Base-by-base conservation (phyloP, 1,284 basidiomycete genomes). In the Boletellus deceptivus region DNA sequence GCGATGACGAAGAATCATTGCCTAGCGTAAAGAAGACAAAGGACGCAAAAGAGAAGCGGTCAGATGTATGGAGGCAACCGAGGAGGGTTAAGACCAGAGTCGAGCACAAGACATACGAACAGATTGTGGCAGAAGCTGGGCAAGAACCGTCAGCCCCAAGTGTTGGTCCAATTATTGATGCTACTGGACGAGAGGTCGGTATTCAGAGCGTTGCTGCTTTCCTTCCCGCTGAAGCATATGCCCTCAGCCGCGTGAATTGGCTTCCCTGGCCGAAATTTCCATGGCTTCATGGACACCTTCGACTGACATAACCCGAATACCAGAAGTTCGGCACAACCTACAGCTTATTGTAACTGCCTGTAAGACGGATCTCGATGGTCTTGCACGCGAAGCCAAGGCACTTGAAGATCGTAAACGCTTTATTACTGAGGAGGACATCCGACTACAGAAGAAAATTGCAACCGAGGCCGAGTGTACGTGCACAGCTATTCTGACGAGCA, bases 251-350 rank as follows among this genome's bases (percentile, higher is more conserved):
- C 80, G 88, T 36, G 90, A 94, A 69, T 83, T 96, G 6, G 79
- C 87, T 4, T 93, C 91, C 1, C 69, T 95, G 22, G 83, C 91
- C 2, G 87, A 92, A 29, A 74, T 93, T 22, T 86, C 87, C 1
- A 68, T 84, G 31, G 86, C 88, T 31, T 79, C 84, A 7, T 94
- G 93, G 91, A 85, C 86, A 13, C 92, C 91, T 1, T 86, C 90
- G 0, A 83, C 82, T 13, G 93, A 98, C 59, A 78, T 84, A 2
- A 91, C 85, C 40, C 86, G 90, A 54, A 83, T 99, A 56, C 95
- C 96, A 0, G 97, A 99, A 75, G 83, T 99, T 17, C 84, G 94
- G 33, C 95, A 99, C 67, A 99, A 99, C 67, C 72, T 99, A 24
- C 83, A 87, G 6, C 79, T 98, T 39, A 91, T 99, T 40, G 79